Conservation (phyloP, 2,329 filamentous ascomycete genomes). For the Aspergillus fumigatus region DNA sequence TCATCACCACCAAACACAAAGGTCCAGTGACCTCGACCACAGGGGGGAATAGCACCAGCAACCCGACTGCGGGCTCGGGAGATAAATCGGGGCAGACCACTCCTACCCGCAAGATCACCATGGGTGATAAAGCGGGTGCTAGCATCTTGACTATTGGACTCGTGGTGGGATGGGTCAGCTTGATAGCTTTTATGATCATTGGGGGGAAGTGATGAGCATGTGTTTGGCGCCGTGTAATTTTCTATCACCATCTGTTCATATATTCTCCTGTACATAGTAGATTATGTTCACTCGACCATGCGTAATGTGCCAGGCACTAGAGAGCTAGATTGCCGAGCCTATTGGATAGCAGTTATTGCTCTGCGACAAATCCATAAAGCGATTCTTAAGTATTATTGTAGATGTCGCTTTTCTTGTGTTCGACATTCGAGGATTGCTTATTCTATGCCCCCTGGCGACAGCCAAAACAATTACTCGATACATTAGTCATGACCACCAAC, state of each 20-base stretch:
- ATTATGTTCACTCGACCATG: neutral
- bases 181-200: constrained; percentile 30
- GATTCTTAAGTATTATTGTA: neutral
- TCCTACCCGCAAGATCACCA: constrained; percentile 16
- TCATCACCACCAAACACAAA: constrained; percentile 49
- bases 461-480: neutral
- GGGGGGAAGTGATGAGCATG: constrained; percentile 13
- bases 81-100: constrained; percentile 1
- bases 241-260: neutral
- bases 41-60: constrained; percentile 51
- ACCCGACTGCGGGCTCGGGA: constrained; percentile 32
- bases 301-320: neutral
- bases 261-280: neutral
- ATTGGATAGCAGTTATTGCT: too few relatives aligned
- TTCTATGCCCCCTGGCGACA: too few relatives aligned
- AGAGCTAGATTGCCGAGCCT: too few relatives aligned
- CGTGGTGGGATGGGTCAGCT: constrained; percentile 23
- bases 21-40: constrained; percentile 38
- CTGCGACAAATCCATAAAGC: too few relatives aligned
- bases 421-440: neutral
- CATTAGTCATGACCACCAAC: neutral
- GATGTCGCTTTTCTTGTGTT: neutral
- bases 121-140: constrained; percentile 37
- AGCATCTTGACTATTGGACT: constrained; percentile 34
- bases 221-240: neutral